Evolutionary conservation across 148 eudicot genomes (phyloP), one percentile per base, ranked within the genome.

Genomic region (Oxyria digyna): DNA sequence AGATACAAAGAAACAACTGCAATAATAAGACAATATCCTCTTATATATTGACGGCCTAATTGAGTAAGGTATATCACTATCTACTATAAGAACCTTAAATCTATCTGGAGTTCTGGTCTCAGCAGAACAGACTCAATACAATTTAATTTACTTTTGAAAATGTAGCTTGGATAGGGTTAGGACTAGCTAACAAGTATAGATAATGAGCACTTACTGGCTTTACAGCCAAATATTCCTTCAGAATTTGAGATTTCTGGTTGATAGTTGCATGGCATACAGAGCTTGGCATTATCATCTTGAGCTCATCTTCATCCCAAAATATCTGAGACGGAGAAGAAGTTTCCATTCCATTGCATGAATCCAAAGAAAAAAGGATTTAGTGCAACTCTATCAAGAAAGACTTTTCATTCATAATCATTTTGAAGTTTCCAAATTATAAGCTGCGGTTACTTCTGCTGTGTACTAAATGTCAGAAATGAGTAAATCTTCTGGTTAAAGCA

Each of bases 281-380:
- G 81, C 96, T 88, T 69, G 65, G 76, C 50, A 33, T 72, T 64
- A 91, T 82, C 97, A 88, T 88, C 80, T 83, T 76, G 71, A 91
- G 67, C 71, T 91, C 96, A 64, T 69, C 72, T 7, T 76, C 75
- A 43, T 77, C 81, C 97, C 97, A 91, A 74, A 88, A 88, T 75
- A 87, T 73, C 96, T 89, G 72, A 46, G 74, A 72, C 4, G 52
- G 23, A 72, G 40, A 62, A 73, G 73, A 62, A 13, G 37, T 21
- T 10, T 4, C 1, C 65, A 72, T 10, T 4, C 1, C 65, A 72
- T 24, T 37, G 12, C 11, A 26, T 35, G 33, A 46, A 74, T 65
- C 40, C 18, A 40, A 27, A 57, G 42, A 13, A 20, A 18, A 65
- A 37, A 27, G 37, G 64, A 13, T 57, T 21, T 20, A 21, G 29